Base-by-base conservation (phyloP, 371 early-diverging fungal species). In the Syncephalastrum racemosum region DNA sequence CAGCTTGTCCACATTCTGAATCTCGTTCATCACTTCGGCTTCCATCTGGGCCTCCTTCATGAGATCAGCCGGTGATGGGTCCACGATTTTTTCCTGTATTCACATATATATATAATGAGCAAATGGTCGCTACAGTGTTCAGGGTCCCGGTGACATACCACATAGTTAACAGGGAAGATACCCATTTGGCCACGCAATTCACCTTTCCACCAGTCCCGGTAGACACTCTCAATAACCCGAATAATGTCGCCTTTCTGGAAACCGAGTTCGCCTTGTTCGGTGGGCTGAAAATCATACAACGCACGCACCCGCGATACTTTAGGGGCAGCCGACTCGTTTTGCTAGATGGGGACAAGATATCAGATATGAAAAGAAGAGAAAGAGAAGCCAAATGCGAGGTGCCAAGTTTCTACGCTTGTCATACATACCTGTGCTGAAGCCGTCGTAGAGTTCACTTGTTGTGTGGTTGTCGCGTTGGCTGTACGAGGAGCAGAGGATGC, bases 171-270 rank as follows among this genome's bases (percentile, higher is more conserved):
- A 18, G 95, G 95, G 62, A 95, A 93, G 52, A 95, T 89, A 13
- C 95, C 95, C 19, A 83, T 79, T 27, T 77, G 77, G 25, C 90
- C 90, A 41, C 77, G 70, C 23, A 85, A 61, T 59, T 88, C 88
- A 10, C 93, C 95, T 66, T 90, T 90, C 94, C 94, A 95, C 95
- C 95, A 95, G 59, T 93, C 93, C 56, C 87, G 81, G 62, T 90
- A 93, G 0, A 91, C 89, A 45, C 86, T 89, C 39, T 93, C 94
- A 59, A 89, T 65, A 3, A 95, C 94, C 24, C 83, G 80, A 44
- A 93, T 82, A 48, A 93, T 80, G 58, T 93, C 93, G 20, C 89
- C 91, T 49, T 85, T 81, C 39, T 79, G 76, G 56, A 95, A 86
- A 13, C 87, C 86, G 45, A 95, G 81, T 57, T 95, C 95, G 13